phyloP scores from a whole-genome alignment of 352 stramenopile species.

The Aphanomyces invadans region DNA sequence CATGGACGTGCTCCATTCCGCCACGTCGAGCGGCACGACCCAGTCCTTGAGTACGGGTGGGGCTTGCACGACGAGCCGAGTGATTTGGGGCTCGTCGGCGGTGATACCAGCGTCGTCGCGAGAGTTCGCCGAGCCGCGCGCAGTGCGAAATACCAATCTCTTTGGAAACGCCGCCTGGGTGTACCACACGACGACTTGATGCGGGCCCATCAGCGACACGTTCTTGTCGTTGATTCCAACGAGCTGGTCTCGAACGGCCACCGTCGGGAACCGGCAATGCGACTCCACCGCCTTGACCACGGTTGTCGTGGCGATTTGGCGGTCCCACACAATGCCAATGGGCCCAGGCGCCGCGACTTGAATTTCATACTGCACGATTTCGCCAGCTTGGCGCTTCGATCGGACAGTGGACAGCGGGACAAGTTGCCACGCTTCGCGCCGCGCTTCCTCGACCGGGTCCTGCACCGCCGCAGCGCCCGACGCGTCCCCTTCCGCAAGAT shows the following conservation, averaged over 20 bases:
- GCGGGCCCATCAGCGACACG: slow-evolving; percentile 41
- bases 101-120: neutral
- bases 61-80: slow-evolving; percentile 39
- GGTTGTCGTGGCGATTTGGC: neutral
- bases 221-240: slow-evolving; percentile 62
- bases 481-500: neutral
- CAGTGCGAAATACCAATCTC: slow-evolving; percentile 11
- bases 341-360: neutral
- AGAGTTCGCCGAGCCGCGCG: neutral
- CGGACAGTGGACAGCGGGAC: neutral
- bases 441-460: neutral
- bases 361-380: slow-evolving; percentile 2
- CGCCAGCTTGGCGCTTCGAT: neutral
- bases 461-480: no score
- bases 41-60: slow-evolving; percentile 42
- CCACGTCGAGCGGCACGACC: slow-evolving; percentile 46
- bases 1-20: slow-evolving; percentile 40
- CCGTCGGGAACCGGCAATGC: neutral
- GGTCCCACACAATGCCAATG: slow-evolving; percentile 12
- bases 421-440: neutral
- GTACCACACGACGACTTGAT: slow-evolving; percentile 50
- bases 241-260: slow-evolving; percentile 40
- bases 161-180: slow-evolving; percentile 26
- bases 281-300: neutral
- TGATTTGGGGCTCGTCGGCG: neutral